Evolutionary conservation across 2,329 filamentous ascomycete genomes (phyloP).

Genomic region (Akanthomyces muscarius): DNA sequence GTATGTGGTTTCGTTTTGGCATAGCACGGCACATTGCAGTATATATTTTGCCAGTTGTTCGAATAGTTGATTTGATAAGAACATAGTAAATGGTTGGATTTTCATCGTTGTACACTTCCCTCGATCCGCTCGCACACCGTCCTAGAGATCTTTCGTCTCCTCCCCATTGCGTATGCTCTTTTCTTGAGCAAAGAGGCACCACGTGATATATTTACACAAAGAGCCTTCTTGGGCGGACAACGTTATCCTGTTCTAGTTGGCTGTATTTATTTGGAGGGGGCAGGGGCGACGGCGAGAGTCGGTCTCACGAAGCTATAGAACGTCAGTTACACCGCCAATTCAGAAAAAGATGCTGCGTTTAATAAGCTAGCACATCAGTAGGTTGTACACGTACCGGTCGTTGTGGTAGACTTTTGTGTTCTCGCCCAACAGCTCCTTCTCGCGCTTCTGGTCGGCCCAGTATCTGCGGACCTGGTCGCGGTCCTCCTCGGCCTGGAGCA

Average conservation of each 20-base stretch:
- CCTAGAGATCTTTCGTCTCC: not conserved
- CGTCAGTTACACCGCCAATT: not conserved
- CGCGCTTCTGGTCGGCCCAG: conserved; percentile 79
- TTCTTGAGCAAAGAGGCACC: not conserved
- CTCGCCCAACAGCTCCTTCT: conserved; percentile 84
- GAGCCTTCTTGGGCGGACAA: conserved; percentile 5
- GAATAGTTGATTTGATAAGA: not conserved
- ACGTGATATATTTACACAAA: conserved; percentile 19
- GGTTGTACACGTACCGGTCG: conserved; percentile 62
- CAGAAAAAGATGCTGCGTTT: too few species aligned
- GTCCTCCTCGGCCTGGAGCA: conserved; percentile 95
- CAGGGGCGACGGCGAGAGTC: conserved; percentile 71
- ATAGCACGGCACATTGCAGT: not conserved
- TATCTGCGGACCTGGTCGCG: conserved; percentile 87
- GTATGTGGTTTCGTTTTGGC: not conserved
- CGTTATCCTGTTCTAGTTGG: not conserved
- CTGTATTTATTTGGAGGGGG: conserved; percentile 51
- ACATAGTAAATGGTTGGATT: conserved; percentile 12
- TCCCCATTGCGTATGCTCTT: not conserved
- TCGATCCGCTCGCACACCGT: not conserved
- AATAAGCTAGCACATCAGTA: not conserved
- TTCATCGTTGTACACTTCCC: conserved; percentile 6
- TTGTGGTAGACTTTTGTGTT: conserved; percentile 83
- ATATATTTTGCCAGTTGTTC: not conserved
- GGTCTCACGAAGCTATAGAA: conserved; percentile 69